These are phyloP conservation scores for Paramecium octaurelia DNA, from an alignment of 73 alveolate species.

Conservation along the genomic window DNA sequence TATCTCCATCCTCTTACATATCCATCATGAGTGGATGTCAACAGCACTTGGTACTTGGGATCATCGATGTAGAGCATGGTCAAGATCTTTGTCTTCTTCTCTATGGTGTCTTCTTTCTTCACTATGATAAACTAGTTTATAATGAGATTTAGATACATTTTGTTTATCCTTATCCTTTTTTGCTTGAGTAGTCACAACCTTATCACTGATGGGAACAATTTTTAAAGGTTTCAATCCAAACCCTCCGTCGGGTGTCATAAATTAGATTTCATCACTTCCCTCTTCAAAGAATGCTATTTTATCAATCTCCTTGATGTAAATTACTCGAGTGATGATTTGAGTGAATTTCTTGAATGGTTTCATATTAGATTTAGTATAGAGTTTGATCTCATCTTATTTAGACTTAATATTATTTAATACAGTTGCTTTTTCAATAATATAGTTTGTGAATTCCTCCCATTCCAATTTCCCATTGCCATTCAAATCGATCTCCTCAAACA, in stretches of 20 bases:
- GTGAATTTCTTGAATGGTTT: slow-evolving; percentile 55
- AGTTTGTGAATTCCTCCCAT: slow-evolving; percentile 86
- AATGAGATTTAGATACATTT: neutral
- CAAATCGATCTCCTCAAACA: slow-evolving; percentile 75
- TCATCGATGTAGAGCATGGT: slow-evolving; percentile 64
- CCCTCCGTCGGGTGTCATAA: slow-evolving; percentile 80
- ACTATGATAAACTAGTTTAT: slow-evolving; percentile 7
- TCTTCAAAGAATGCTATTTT: slow-evolving; percentile 81
- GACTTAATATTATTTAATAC: slow-evolving; percentile 69
- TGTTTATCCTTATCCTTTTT: slow-evolving; percentile 61
- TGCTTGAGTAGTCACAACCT: slow-evolving; percentile 22
- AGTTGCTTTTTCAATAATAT: slow-evolving; percentile 80
- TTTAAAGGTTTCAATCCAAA: slow-evolving; percentile 71
- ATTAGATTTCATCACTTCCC: slow-evolving; percentile 75
- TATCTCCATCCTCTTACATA: slow-evolving; percentile 78
- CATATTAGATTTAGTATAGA: slow-evolving; percentile 63
- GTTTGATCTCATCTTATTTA: slow-evolving; percentile 74
- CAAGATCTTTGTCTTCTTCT: slow-evolving; percentile 51
- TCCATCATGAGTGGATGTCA: slow-evolving; percentile 78
- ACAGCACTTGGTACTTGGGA: slow-evolving; percentile 62
- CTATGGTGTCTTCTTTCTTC: slow-evolving; percentile 40
- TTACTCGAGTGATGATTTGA: slow-evolving; percentile 65
- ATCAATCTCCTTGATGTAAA: slow-evolving; percentile 71
- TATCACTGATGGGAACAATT: slow-evolving; percentile 67
- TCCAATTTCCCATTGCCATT: slow-evolving; percentile 74